Percentiles rank a stretch among this genome's conserved stretches.
Conservation (phyloP, 208 protist species). For the Angomonas deanei region DNA sequence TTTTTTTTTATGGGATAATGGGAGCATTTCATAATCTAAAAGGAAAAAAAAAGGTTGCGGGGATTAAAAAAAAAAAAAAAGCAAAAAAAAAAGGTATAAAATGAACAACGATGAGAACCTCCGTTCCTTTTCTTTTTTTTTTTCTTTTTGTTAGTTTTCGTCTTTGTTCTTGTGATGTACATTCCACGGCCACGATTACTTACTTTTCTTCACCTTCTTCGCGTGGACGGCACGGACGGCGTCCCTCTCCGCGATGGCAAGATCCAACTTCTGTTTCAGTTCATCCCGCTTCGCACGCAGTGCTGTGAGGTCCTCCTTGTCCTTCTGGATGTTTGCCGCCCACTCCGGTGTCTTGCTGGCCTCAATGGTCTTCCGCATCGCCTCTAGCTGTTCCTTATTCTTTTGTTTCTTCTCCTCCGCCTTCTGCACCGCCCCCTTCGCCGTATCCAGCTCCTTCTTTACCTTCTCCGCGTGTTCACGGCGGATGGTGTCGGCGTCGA, state of each 20-base stretch:
- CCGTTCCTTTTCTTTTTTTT: not conserved
- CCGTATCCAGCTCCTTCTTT: slow-evolving; percentile 9
- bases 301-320: slow-evolving; percentile 23
- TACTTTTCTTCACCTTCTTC: slow-evolving; percentile 40
- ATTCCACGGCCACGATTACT: slow-evolving; percentile 6
- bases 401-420: slow-evolving; percentile 15
- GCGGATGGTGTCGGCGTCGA: slow-evolving; percentile 27
- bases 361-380: slow-evolving; percentile 36
- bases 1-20: no score
- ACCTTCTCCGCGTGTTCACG: slow-evolving; percentile 16
- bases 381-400: slow-evolving; percentile 14
- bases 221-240: slow-evolving; percentile 24
- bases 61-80: not conserved
- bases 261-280: slow-evolving; percentile 14
- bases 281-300: slow-evolving; percentile 36
- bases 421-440: slow-evolving; percentile 10
- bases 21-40: no score
- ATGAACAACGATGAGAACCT: not conserved
- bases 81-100: not conserved
- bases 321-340: slow-evolving; percentile 17
- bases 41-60: not conserved
- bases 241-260: slow-evolving; percentile 11
- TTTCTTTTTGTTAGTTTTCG: slow-evolving; percentile 6
- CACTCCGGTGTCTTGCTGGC: slow-evolving; percentile 26
- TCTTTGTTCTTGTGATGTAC: no score